Conservation (phyloP, 345 rosid genomes). For the Iberis pinnata region DNA sequence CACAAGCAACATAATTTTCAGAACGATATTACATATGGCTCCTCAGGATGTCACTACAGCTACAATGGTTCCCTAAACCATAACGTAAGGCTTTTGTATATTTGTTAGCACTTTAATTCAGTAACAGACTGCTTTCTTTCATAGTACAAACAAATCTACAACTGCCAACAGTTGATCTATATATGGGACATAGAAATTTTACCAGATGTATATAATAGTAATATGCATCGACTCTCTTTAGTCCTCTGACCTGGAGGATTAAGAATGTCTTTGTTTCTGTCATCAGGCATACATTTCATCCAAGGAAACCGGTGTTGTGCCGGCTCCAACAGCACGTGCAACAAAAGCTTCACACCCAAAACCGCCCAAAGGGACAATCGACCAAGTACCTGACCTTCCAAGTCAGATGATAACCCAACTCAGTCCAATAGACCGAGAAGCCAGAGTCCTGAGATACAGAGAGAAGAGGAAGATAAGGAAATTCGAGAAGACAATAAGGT, state of each 20-base stretch:
- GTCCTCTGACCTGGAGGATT: slow-evolving; percentile 22
- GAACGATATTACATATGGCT: slow-evolving; percentile 39
- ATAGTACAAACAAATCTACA: background rate
- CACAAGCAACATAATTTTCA: slow-evolving; percentile 36
- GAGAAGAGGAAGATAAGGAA: slow-evolving; percentile 85
- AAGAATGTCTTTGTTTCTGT: slow-evolving; percentile 26
- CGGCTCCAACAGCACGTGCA: slow-evolving; percentile 47
- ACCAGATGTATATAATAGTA: background rate
- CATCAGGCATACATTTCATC: slow-evolving; percentile 58
- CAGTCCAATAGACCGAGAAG: slow-evolving; percentile 79
- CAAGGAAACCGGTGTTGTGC: slow-evolving; percentile 55
- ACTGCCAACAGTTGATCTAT: background rate
- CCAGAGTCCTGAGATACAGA: slow-evolving; percentile 82
- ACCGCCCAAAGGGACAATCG: slow-evolving; percentile 44
- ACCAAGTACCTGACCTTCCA: slow-evolving; percentile 47
- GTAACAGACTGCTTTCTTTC: slow-evolving; percentile 3
- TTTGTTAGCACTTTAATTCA: slow-evolving; percentile 3
- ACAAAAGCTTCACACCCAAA: slow-evolving; percentile 42
- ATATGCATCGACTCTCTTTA: slow-evolving; percentile 23
- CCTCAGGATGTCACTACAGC: slow-evolving; percentile 42
- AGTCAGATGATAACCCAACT: slow-evolving; percentile 56
- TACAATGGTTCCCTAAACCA: slow-evolving; percentile 39
- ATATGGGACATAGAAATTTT: background rate
- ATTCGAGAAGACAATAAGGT: slow-evolving; percentile 92
- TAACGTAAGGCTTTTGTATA: slow-evolving; percentile 42